A percentile compares a stretch with the other conserved stretches of the same genome.
phyloP scores from a whole-genome alignment of 2,329 filamentous ascomycete species.

The Neonectria coccinea region DNA sequence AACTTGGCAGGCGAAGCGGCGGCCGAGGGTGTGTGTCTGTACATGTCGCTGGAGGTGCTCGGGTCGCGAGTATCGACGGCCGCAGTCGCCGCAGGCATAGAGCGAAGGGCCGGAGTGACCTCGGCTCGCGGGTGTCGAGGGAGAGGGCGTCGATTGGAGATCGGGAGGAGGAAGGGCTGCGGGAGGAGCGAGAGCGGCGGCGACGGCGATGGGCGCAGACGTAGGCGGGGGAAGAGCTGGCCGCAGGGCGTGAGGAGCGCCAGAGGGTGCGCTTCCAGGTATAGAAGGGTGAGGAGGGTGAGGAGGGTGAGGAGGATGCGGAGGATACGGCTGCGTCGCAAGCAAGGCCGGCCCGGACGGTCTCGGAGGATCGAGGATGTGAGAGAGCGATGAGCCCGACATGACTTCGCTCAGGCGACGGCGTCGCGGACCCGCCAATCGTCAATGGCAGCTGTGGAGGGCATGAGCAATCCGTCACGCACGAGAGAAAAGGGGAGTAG shows the following conservation, averaged over 20 bases:
- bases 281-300: not conserved
- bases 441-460: slow-evolving; percentile 11
- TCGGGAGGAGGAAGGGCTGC: slow-evolving; percentile 10
- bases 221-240: slow-evolving; percentile 20
- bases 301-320: slow-evolving; percentile 19
- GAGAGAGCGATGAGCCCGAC: slow-evolving; percentile 48
- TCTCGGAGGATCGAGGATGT: slow-evolving; percentile 48
- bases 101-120: slow-evolving; percentile 50
- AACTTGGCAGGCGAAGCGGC: slow-evolving; percentile 62
- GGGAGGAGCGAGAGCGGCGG: not conserved
- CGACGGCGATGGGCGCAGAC: slow-evolving; percentile 2
- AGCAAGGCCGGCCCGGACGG: slow-evolving; percentile 35
- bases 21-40: slow-evolving; percentile 63
- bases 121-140: slow-evolving; percentile 22
- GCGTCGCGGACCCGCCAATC: slow-evolving; percentile 21
- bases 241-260: slow-evolving; percentile 22
- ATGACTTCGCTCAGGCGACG: slow-evolving; percentile 40
- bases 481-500: slow-evolving; percentile 10
- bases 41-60: slow-evolving; percentile 66
- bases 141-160: slow-evolving; percentile 16
- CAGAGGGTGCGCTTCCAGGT: not conserved
- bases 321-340: slow-evolving; percentile 35
- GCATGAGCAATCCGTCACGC: slow-evolving; percentile 20
- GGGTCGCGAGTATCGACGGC: slow-evolving; percentile 63
- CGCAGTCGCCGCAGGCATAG: slow-evolving; percentile 65